phyloP scores from a whole-genome alignment of 208 protist species.

The Trypanosoma vivax region DNA sequence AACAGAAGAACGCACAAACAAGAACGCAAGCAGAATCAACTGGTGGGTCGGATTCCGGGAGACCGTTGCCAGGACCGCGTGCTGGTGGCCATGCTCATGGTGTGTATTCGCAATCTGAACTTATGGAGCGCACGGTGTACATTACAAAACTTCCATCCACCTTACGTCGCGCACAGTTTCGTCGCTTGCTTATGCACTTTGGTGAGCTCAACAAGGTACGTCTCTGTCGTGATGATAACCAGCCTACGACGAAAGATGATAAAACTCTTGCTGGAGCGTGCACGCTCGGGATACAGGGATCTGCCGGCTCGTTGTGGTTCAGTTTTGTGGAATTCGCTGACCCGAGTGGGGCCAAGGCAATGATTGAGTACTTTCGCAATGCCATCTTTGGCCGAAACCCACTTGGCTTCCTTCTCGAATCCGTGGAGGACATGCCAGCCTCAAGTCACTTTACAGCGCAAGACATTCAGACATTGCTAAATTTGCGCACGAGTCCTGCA shows the following conservation, averaged over 20 bases:
- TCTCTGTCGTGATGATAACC: slow-evolving; percentile 68
- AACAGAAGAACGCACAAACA: neutral
- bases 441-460: slow-evolving; percentile 17
- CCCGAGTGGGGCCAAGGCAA: slow-evolving; percentile 41
- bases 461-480: slow-evolving; percentile 35
- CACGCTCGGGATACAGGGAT: neutral
- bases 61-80: slow-evolving; percentile 1
- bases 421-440: slow-evolving; percentile 4
- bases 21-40: slow-evolving; percentile 5
- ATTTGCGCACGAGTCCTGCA: slow-evolving; percentile 54
- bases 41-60: neutral
- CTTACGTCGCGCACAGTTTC: slow-evolving; percentile 51
- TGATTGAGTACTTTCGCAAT: slow-evolving; percentile 84
- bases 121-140: slow-evolving; percentile 69
- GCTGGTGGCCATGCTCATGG: neutral
- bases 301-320: slow-evolving; percentile 40
- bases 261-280: neutral
- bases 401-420: slow-evolving; percentile 49
- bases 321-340: slow-evolving; percentile 78
- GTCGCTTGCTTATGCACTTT: slow-evolving; percentile 65
- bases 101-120: slow-evolving; percentile 32
- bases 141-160: slow-evolving; percentile 73
- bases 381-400: slow-evolving; percentile 30
- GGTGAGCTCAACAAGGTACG: slow-evolving; percentile 85
- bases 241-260: slow-evolving; percentile 17